Base-by-base conservation (phyloP, 1,284 basidiomycete species). In the Pseudomicrostroma phylloplanum region DNA sequence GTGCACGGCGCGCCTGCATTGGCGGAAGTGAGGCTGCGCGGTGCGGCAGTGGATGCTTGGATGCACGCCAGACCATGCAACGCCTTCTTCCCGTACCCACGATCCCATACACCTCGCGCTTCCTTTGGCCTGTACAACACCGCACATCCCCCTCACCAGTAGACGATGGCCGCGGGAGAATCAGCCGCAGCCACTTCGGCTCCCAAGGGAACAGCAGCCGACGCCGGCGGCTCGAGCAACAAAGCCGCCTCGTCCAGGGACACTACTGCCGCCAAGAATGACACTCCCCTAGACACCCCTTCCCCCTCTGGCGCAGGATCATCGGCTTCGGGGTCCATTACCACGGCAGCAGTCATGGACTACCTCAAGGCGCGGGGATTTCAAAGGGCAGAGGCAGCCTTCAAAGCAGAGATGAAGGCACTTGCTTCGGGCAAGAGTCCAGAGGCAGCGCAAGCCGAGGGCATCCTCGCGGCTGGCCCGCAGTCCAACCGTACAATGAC, bases 281-380 rank as follows among this genome's bases (percentile, higher is more conserved):
- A 21, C 12, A 13, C 17, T 21, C 17, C 43, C 15, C 6, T 21
- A 54, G 51, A 25, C 51, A 54, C 19, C 25, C 21, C 15, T 23
- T 19, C 51, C 13, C 17, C 51, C 13, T 26, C 51, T 25, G 25
- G 21, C 21, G n/a, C 51, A 13, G 25, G 21, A 25, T 54, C 51
- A 3, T 54, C 51, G 21, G 19, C 51, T 2, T 17, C 51, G 2
- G 30, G 30, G 9, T 36, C 30, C 30, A 19, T 54, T 19, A 51
- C 58, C 17, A 55, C 62, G 7, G 26, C 59, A 13, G 81, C 88
- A 13, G 86, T 96, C 49, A 82, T 91, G 65, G 89, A 92, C 61
- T 96, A 94, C 79, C 84, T 96, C 56, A 87, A 87, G 59, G 82
- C 87, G 26, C 85, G 91, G 57, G 92, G 93, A 4, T 88, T 91